Conservation (phyloP, 805 yeast genomes). For the Candida railenensis region DNA sequence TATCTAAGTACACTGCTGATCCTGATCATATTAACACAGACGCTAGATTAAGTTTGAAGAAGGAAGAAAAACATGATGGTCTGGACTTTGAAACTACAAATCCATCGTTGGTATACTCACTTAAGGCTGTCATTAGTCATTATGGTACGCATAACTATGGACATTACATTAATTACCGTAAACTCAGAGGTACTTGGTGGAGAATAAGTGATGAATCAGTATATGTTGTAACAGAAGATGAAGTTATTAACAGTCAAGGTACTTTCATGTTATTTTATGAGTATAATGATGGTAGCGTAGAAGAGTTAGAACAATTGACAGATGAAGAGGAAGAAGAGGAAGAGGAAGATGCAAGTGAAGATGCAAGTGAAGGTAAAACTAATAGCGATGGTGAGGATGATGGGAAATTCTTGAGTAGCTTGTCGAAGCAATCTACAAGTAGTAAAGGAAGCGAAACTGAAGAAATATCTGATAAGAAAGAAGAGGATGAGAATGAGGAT, state of each 20-base stretch:
- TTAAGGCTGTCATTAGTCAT: constrained; percentile 87
- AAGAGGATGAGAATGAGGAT: constrained; percentile 2
- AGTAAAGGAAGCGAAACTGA: constrained; percentile 6
- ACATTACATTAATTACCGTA: constrained; percentile 90
- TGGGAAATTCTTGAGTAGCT: constrained; percentile 15
- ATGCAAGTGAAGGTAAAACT: background rate
- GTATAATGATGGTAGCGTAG: constrained; percentile 28
- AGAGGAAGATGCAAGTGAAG: constrained; percentile 6
- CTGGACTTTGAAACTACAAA: constrained; percentile 12
- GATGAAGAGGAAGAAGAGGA: constrained; percentile 18
- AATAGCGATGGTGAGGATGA: background rate
- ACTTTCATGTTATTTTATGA: constrained; percentile 94
- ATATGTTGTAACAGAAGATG: constrained; percentile 73
- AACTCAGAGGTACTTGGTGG: constrained; percentile 89
- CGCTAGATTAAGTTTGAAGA: constrained; percentile 73
- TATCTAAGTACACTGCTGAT: constrained; percentile 68
- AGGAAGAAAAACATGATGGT: constrained; percentile 16
- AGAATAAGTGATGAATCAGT: constrained; percentile 89
- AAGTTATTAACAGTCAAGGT: constrained; percentile 80
- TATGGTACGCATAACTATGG: constrained; percentile 97
- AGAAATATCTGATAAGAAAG: constrained; percentile 1
- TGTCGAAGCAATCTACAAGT: constrained; percentile 8
- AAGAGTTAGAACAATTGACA: constrained; percentile 17
- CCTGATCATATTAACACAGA: constrained; percentile 72
- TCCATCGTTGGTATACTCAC: constrained; percentile 57